Conservation (phyloP, 225 moss, liverwort and hornwort species). For the Pseudisothecium myosuroides region DNA sequence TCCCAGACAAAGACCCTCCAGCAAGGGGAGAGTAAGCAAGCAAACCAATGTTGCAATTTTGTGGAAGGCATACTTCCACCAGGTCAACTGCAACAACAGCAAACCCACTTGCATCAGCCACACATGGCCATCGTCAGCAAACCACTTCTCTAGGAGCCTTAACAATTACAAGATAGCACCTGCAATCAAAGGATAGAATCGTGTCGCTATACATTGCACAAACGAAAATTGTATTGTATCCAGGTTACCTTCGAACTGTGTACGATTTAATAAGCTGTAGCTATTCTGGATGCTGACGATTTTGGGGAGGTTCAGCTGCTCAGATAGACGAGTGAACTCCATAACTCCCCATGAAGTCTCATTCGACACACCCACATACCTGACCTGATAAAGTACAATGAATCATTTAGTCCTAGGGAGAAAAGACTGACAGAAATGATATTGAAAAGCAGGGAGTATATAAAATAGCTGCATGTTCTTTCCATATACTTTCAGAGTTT, state of each 20-base stretch:
- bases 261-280: conserved; percentile 49
- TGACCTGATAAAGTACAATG: conserved; percentile 36
- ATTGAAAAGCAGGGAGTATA: neutral
- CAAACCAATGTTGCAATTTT: conserved; percentile 64
- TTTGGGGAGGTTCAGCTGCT: conserved; percentile 68
- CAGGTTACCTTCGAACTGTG: conserved; percentile 50
- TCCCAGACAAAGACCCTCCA: conserved; percentile 68
- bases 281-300: conserved; percentile 88
- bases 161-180: neutral
- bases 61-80: conserved; percentile 68
- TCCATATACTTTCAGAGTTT: no score
- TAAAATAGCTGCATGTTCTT: neutral
- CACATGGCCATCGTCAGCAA: neutral
- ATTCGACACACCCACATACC: conserved; percentile 88
- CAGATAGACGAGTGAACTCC: conserved; percentile 61
- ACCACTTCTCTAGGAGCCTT: neutral
- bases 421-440: neutral
- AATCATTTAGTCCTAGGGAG: neutral
- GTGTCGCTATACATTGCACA: neutral
- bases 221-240: neutral
- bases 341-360: conserved; percentile 86
- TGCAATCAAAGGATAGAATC: neutral
- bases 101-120: neutral
- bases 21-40: conserved; percentile 79
- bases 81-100: conserved; percentile 45